phyloP scores from a whole-genome alignment of 1,139 yeast species.

The Suhomyces wounanorum region DNA sequence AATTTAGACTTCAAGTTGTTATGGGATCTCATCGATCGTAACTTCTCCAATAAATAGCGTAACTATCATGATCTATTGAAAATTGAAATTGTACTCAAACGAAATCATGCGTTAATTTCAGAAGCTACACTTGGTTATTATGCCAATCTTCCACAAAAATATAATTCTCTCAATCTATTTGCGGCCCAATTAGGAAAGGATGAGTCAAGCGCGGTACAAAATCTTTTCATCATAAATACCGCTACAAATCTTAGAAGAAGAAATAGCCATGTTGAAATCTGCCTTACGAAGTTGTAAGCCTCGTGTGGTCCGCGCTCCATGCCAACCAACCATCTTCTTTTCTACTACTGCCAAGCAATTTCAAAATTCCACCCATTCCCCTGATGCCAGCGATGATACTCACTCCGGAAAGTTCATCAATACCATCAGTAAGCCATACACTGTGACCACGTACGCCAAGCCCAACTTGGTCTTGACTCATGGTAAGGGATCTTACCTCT shows the following conservation, averaged over 20 bases:
- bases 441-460: constrained; percentile 82
- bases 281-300: not conserved
- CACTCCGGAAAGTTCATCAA: constrained; percentile 36
- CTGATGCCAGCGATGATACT: constrained; percentile 22
- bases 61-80: too few relatives aligned
- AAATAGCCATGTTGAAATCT: constrained; percentile 15
- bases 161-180: not conserved
- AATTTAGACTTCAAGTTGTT: too few relatives aligned
- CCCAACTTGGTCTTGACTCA: constrained; percentile 71
- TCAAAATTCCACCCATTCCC: constrained; percentile 1
- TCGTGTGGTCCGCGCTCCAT: not conserved
- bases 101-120: too few relatives aligned
- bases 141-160: too few relatives aligned
- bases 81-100: too few relatives aligned
- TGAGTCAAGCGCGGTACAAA: constrained; percentile 44
- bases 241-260: not conserved
- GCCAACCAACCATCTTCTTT: not conserved
- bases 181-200: constrained; percentile 28
- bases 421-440: constrained; percentile 49
- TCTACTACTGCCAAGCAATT: constrained; percentile 3
- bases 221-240: constrained; percentile 19
- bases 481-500: constrained; percentile 73
- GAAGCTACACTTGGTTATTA: too few relatives aligned
- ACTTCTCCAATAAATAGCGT: too few relatives aligned
- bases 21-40: too few relatives aligned